phyloP scores from a whole-genome alignment of 2,329 filamentous ascomycete genomes.

The Macrophomina phaseolina region DNA sequence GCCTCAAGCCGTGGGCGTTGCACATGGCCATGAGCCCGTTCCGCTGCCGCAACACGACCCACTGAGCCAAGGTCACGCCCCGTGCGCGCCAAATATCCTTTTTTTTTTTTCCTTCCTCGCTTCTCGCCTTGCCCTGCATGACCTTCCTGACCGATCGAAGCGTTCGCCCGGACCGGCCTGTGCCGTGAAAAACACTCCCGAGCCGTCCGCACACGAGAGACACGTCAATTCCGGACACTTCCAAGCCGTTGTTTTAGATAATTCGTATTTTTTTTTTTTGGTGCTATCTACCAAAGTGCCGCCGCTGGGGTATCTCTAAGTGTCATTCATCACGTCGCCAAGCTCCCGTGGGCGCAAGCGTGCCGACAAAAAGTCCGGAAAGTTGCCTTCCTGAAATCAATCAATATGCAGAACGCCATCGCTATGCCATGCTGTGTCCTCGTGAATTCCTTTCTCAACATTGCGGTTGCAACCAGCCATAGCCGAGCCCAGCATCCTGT shows the following conservation, averaged over 20 bases:
- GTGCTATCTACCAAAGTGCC: slow-evolving; percentile 23
- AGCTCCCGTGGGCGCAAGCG: slow-evolving; percentile 6
- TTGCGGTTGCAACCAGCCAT: slow-evolving; percentile 44
- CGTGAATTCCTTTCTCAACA: slow-evolving; percentile 5
- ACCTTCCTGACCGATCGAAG: slow-evolving; percentile 16
- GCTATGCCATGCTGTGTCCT: slow-evolving; percentile 28
- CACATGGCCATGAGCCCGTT: slow-evolving; percentile 19
- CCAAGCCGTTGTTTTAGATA: not conserved
- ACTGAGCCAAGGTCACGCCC: not conserved
- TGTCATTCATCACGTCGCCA: slow-evolving; percentile 4
- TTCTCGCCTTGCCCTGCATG: slow-evolving; percentile 16
- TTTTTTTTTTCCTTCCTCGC: slow-evolving; percentile 1
- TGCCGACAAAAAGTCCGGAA: slow-evolving; percentile 8
- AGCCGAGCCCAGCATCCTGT: slow-evolving; percentile 45
- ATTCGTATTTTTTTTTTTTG: slow-evolving; percentile 13
- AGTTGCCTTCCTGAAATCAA: slow-evolving; percentile 12
- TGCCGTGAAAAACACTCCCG: slow-evolving; percentile 17
- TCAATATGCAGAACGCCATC: slow-evolving; percentile 35
- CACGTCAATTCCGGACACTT: slow-evolving; percentile 10
- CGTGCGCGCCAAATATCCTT: slow-evolving; percentile 11
- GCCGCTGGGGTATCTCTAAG: slow-evolving; percentile 18
- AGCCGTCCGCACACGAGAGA: slow-evolving; percentile 10
- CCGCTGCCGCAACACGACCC: slow-evolving; percentile 21
- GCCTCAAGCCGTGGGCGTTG: slow-evolving; percentile 21
- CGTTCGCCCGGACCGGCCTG: slow-evolving; percentile 5